These are phyloP conservation scores for Heliamphora ciliata DNA, from an alignment of 179 eudicot species.

Conservation along the genomic window DNA sequence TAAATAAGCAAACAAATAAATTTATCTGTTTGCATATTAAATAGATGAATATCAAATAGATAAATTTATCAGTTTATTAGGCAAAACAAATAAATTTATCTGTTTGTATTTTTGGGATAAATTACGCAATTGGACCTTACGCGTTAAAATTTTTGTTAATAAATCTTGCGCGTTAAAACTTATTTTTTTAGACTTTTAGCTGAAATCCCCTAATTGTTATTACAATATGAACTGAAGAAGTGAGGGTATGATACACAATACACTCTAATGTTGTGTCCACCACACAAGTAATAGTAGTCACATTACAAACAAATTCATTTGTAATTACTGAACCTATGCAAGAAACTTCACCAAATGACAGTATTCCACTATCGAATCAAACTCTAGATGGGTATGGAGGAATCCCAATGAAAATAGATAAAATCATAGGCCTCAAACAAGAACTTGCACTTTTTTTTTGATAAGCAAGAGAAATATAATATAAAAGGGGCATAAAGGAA, in stretches of 20 bases:
- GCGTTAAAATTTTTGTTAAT: too few species aligned
- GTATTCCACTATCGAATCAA: background rate
- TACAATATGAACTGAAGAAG: background rate
- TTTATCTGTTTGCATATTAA: too few species aligned
- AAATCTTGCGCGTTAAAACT: too few species aligned
- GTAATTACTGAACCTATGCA: background rate
- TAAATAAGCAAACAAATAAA: too few species aligned
- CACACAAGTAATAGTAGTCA: background rate
- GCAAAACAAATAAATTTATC: too few species aligned
- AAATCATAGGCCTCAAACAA: background rate
- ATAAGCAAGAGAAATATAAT: too few species aligned
- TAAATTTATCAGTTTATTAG: too few species aligned
- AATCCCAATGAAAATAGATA: background rate
- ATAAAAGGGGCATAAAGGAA: too few species aligned
- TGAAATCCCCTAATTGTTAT: background rate
- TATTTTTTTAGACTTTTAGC: too few species aligned
- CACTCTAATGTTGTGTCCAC: background rate
- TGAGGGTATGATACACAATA: background rate
- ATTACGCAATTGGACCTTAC: too few species aligned
- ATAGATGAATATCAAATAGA: too few species aligned
- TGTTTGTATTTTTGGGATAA: too few species aligned
- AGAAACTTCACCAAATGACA: background rate
- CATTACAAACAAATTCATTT: background rate
- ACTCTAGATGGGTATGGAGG: background rate
- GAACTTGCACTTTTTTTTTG: background rate